These are phyloP conservation scores for Pisolithus microcarpus DNA, from an alignment of 768 basidiomycete genomes.

Conservation along the genomic window DNA sequence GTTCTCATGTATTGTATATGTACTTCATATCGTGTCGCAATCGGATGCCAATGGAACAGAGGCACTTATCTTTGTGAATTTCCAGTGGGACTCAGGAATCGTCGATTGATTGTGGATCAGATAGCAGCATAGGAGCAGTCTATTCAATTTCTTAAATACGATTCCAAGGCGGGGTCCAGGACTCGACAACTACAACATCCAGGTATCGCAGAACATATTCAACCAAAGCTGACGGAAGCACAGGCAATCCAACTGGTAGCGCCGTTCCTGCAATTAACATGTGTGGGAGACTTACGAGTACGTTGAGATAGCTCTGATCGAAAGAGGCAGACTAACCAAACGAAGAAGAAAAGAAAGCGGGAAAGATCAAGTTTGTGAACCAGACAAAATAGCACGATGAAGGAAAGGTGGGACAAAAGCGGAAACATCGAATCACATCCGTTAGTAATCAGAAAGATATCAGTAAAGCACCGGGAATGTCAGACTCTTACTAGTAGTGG, in stretches of 20 bases:
- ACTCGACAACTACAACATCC: slow-evolving; percentile 31
- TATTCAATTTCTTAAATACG: slow-evolving; percentile 1
- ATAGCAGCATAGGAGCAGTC: not conserved
- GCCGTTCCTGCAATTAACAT: slow-evolving; percentile 18
- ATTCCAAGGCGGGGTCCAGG: slow-evolving; percentile 18
- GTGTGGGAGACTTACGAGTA: slow-evolving; percentile 20
- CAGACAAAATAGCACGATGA: slow-evolving; percentile 15
- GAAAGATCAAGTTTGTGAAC: slow-evolving; percentile 2
- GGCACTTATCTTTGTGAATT: not conserved
- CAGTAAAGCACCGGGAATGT: slow-evolving; percentile 2
- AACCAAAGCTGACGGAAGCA: slow-evolving; percentile 17
- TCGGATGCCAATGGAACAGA: not conserved
- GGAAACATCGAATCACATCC: not conserved
- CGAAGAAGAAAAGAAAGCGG: not conserved
- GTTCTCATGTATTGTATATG: not conserved
- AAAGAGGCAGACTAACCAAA: not conserved
- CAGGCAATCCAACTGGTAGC: slow-evolving; percentile 9
- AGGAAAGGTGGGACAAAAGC: slow-evolving; percentile 2
- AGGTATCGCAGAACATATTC: slow-evolving; percentile 30
- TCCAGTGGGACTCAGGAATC: not conserved
- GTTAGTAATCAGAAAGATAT: slow-evolving; percentile 8
- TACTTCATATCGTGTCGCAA: not conserved
- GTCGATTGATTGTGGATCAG: not conserved
- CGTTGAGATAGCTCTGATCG: slow-evolving; percentile 6
- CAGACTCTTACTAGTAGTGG: not conserved